Conservation (phyloP, 495 filamentous ascomycete species). For the Articulospora tetracladia region DNA sequence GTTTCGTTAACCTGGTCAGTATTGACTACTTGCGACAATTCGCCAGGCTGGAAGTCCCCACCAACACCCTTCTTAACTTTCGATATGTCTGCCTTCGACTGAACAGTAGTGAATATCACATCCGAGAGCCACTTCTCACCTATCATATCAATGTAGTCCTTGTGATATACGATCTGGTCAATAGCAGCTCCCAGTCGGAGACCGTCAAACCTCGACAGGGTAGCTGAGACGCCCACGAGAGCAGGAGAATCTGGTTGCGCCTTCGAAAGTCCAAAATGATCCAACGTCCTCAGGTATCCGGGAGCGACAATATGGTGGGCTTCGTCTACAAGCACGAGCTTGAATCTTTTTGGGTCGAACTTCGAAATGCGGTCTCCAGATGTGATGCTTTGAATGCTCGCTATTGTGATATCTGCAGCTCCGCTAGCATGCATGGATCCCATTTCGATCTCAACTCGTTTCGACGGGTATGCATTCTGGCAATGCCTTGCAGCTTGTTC, state of each 20-base stretch:
- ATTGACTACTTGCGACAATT: constrained; percentile 78
- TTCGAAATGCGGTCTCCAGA: constrained; percentile 72
- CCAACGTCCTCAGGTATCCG: constrained; percentile 66
- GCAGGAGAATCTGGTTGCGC: constrained; percentile 54
- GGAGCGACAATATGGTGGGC: constrained; percentile 95
- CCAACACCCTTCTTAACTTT: constrained; percentile 56
- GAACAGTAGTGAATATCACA: constrained; percentile 89
- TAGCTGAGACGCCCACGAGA: constrained; percentile 90
- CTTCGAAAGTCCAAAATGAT: constrained; percentile 67
- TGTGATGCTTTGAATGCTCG: constrained; percentile 78
- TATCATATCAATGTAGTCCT: constrained; percentile 97
- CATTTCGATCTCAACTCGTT: constrained; percentile 87
- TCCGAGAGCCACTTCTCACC: constrained; percentile 78
- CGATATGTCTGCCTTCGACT: constrained; percentile 72
- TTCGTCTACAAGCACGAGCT: constrained; percentile 92
- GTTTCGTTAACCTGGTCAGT: constrained; percentile 73
- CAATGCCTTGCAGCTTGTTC: constrained; percentile 91
- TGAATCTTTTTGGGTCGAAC: constrained; percentile 77
- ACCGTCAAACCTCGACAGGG: constrained; percentile 85
- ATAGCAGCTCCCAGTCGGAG: constrained; percentile 82
- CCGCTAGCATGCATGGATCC: constrained; percentile 69
- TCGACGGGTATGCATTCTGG: constrained; percentile 69
- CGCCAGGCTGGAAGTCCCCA: constrained; percentile 74
- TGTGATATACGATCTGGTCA: constrained; percentile 96
- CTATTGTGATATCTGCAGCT: constrained; percentile 85